Evolutionary conservation across 352 stramenopile genomes (phyloP).

Genomic region (Pythium phragmitis): DNA sequence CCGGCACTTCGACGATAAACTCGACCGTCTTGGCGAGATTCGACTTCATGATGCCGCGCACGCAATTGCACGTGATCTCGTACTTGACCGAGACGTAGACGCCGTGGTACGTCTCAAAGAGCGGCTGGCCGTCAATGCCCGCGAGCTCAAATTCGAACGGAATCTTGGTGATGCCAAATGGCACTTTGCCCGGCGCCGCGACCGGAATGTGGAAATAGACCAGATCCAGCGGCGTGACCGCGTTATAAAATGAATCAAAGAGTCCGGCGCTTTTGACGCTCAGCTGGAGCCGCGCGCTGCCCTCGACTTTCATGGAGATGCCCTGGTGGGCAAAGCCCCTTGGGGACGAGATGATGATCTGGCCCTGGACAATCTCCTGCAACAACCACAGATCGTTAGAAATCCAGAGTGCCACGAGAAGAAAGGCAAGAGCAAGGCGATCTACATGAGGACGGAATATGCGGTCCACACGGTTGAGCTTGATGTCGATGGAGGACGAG

Average conservation of each 20-base stretch:
- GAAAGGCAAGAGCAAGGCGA: neutral
- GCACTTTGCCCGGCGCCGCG: conserved; percentile 62
- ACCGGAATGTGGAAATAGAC: conserved; percentile 85
- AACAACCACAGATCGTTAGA: conserved; percentile 1
- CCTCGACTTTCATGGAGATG: conserved; percentile 83
- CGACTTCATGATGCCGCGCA: conserved; percentile 87
- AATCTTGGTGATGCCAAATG: conserved; percentile 82
- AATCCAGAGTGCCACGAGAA: neutral
- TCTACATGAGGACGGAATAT: conserved; percentile 83
- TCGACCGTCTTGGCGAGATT: conserved; percentile 83
- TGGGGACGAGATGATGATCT: conserved; percentile 83
- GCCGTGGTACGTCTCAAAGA: conserved; percentile 93
- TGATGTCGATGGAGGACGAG: conserved; percentile 77
- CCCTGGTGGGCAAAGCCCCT: conserved; percentile 84
- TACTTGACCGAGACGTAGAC: conserved; percentile 92
- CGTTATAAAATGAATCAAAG: conserved; percentile 86
- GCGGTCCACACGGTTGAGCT: conserved; percentile 82
- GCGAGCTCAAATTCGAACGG: conserved; percentile 88
- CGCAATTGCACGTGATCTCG: conserved; percentile 81
- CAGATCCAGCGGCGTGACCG: conserved; percentile 70
- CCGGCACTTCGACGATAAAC: conserved; percentile 91
- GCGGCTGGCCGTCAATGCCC: conserved; percentile 54
- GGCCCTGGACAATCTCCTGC: conserved; percentile 78
- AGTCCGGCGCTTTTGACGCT: conserved; percentile 77
- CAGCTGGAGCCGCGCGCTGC: conserved; percentile 75